Evolutionary conservation across 192 early-diverging fungal genomes (phyloP), one percentile per base, ranked within the genome.

Genomic region (Backusella luteola): DNA sequence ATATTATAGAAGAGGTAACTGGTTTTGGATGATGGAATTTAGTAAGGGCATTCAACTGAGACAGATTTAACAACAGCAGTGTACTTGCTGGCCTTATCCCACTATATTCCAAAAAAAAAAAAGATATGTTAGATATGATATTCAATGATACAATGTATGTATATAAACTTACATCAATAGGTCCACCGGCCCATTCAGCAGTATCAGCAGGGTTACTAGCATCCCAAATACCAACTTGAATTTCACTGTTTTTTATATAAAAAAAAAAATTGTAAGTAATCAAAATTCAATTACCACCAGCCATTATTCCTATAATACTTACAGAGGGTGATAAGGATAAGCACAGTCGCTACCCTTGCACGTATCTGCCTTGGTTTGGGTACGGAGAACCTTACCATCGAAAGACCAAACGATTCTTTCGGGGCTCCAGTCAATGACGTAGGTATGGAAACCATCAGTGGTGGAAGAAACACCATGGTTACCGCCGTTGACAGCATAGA

Each of bases 141-240:
- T 39, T 4, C 21, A 23, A 36, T 21, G 3, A 4, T 23, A 7
- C 1, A 12, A 69, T 4, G 26, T 41, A 69, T 39, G 38, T 39
- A n/a, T 11, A 21, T n/a, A 0, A 44, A 76, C 75, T 76, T 76
- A 76, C 75, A 9, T 78, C 36, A 34, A 78, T 74, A 21, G 71
- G 77, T 12, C 77, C 77, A 23, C 73, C 34, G 32, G 77, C 66
- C 77, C 77, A 78, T 69, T 78, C 34, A 67, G 71, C 71, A 52
- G 77, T 78, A 38, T 46, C 21, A 69, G 71, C 15, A 26, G 17
- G 34, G 1, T 5, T 41, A 73, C 66, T 69, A 17, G 59, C 81
- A 69, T 87, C 85, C 85, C 85, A 87, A 29, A 87, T 73, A 7
- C 83, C 82, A 53, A 87, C 26, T 66, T 87, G 79, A 46, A 84